Evolutionary conservation across 2,329 filamentous ascomycete genomes (phyloP), one percentile per base, ranked within the genome.

Genomic region (Gnomoniopsis smithogilvyi): DNA sequence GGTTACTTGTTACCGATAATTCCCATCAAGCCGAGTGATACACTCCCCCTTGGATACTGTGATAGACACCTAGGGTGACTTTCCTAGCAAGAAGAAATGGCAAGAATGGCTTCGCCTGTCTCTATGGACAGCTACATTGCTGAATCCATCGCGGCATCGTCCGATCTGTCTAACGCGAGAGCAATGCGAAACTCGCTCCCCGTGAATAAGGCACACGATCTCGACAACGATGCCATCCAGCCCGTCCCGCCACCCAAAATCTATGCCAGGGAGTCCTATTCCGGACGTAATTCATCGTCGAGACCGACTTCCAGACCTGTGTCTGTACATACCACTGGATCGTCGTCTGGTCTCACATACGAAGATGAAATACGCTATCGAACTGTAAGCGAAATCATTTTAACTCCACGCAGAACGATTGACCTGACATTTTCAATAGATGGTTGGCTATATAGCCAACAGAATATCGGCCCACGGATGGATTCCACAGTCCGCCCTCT

Each of bases 371-470:
- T 72, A 52, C 67, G 68, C 6, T 70, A 67, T 57, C 63, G 63
- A 51, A 72, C 70, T n/a, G 70, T 71, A 47, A 61, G 68, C 61
- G 6, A 21, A 47, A 2, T n/a, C 26, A 22, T 19, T 30, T 3
- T 14, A 10, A 1, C 33, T n/a, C 4, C 2, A 3, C 10, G 14
- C 17, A 6, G 26, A 15, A 15, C 17, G 38, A 7, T 48, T 11
- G 15, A 30, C 4, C 22, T 47, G 47, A 54, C 43, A 26, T 10
- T 10, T 2, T 6, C 24, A 2, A 6, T n/a, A 73, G 70, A 72
- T 72, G 68, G 67, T 69, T 30, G 65, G 45, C 22, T 73, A 72
- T 49, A 60, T 73, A 36, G 64, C 67, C 56, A 71, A 67, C 50
- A 63, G 67, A 50, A 65, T 67, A 21, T 64, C 66, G 7, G 64